phyloP scores from a whole-genome alignment of 148 eudicot genomes.

The Vaccinium macrocarpon region DNA sequence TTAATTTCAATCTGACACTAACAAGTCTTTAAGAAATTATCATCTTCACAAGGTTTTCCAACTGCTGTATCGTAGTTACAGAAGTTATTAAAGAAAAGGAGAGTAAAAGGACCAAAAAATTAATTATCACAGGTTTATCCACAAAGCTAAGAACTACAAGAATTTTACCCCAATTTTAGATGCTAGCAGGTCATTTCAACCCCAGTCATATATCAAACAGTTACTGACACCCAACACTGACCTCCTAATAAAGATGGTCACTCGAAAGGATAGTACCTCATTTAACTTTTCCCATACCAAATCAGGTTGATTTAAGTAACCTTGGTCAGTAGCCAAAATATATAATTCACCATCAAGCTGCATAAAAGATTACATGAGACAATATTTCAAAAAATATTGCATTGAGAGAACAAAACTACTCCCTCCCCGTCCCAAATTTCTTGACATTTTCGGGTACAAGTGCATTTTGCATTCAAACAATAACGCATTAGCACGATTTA shows the following conservation, averaged over 20 bases:
- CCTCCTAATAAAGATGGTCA: neutral
- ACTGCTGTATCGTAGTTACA: neutral
- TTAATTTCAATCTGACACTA: neutral
- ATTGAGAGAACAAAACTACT: neutral
- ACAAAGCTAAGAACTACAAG: neutral
- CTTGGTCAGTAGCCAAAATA: slow-evolving; percentile 88
- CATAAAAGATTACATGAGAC: slow-evolving; percentile 26
- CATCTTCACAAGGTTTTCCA: slow-evolving; percentile 4
- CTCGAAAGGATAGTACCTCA: slow-evolving; percentile 55
- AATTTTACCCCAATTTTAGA: neutral
- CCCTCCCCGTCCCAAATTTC: no score
- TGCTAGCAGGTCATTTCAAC: neutral
- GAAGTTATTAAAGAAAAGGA: neutral
- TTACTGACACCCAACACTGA: neutral
- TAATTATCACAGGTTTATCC: neutral
- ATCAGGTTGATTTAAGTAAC: slow-evolving; percentile 90
- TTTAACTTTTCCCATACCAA: slow-evolving; percentile 95
- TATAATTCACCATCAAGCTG: slow-evolving; percentile 80
- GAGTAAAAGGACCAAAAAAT: neutral
- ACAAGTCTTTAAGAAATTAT: neutral
- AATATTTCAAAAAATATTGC: neutral
- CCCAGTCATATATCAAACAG: neutral
- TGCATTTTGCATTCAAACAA: no score
- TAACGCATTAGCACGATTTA: no score
- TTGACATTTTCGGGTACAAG: no score